Base-by-base conservation (phyloP, 805 yeast species). In the Brettanomyces anomalus region DNA sequence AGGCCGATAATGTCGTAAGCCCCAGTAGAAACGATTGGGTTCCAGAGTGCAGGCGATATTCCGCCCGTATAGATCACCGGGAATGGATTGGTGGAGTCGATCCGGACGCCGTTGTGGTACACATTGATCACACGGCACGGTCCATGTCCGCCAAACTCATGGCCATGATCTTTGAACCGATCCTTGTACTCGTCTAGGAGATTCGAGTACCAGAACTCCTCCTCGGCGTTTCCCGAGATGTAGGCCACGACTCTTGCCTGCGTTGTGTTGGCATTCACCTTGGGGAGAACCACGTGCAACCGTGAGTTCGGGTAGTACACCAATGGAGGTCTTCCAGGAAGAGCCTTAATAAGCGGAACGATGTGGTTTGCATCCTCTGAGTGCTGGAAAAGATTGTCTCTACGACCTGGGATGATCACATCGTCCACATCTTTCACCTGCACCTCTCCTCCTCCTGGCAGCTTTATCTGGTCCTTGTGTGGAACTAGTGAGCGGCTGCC, bases 1-100 rank as follows among this genome's bases (percentile, higher is more conserved):
- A 81, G 67, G n/a, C 81, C 71, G 15, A 77, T 78, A 26, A 86
- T 65, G 57, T 87, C 94, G 61, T 79, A 85, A 0, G 95, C 81
- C 45, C 77, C 72, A 16, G 74, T 70, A 3, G 85, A 79, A 5
- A 86, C 95, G 47, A 84, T 76, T 3, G 94, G 86, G 40, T 73
- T 70, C 96, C 96, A 87, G 38, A 86, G 63, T 4, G 81, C 70
- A 1, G 96, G 95, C 2, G 88, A 74, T 30, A 79, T 63, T 2
- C 95, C 95, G 5, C 95, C 95, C 1, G 95, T 78, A 62, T 71
- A 87, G 14, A 87, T 72, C 6, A 79, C 75, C 1, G 90, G 89
- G 49, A 74, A 77, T 2, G 95, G 94, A 20, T 78, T 66, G 24
- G 72, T 73, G 3, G 78, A 64, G 2, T 81, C 81, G 6, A 85